These are phyloP conservation scores for Colletotrichum sp. DNA, from an alignment of 2,329 filamentous ascomycete genomes.

Conservation along the genomic window DNA sequence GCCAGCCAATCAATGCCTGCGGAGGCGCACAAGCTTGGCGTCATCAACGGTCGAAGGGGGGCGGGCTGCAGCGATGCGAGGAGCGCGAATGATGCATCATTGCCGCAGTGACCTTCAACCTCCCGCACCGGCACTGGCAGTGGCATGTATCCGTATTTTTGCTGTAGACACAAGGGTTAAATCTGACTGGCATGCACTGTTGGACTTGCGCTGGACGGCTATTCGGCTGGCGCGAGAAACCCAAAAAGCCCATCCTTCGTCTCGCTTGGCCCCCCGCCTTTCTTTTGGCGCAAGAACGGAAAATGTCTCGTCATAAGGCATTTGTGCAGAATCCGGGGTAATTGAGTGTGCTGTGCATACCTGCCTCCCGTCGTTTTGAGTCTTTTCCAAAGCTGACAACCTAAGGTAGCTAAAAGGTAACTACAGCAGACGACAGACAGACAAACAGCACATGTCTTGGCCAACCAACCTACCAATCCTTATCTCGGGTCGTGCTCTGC, in stretches of 20 bases:
- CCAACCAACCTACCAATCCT: neutral
- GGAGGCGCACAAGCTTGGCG: slow-evolving; percentile 10
- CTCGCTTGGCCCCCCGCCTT: slow-evolving; percentile 28
- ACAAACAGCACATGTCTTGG: neutral
- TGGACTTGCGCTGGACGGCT: slow-evolving; percentile 26
- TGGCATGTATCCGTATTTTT: neutral
- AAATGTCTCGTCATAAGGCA: slow-evolving; percentile 5
- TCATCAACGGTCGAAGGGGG: slow-evolving; percentile 14
- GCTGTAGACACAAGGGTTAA: neutral
- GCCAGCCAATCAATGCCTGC: neutral
- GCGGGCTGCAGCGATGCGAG: neutral
- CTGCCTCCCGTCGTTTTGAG: neutral
- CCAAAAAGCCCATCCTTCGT: slow-evolving; percentile 37
- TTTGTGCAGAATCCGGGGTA: slow-evolving; percentile 16
- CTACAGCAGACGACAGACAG: neutral
- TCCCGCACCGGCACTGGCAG: slow-evolving; percentile 7
- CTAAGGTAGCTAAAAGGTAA: neutral
- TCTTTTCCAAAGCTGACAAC: neutral
- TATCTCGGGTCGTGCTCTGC: neutral
- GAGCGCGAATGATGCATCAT: slow-evolving; percentile 9
- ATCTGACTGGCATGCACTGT: slow-evolving; percentile 21
- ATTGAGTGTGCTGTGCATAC: neutral
- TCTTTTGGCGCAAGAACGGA: neutral
- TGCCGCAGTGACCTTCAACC: slow-evolving; percentile 9
- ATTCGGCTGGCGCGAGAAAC: slow-evolving; percentile 39